Percentiles rank a stretch among this genome's conserved stretches.
These are phyloP conservation scores for Pyrenochaeta sp. DNA, from an alignment of 2,329 filamentous ascomycete genomes.

Conservation along the genomic window DNA sequence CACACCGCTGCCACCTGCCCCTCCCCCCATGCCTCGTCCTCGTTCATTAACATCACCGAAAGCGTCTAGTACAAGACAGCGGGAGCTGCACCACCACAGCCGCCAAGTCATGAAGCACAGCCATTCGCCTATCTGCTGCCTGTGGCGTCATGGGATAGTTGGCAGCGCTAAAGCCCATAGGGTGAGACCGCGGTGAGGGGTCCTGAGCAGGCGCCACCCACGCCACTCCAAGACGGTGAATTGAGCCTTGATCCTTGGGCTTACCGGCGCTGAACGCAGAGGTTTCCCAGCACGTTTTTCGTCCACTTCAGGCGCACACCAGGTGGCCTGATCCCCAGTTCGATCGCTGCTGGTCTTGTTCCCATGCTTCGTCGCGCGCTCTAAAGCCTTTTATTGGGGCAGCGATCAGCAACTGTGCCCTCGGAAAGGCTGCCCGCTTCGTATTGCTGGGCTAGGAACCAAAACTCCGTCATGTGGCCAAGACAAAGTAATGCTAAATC, in stretches of 20 bases:
- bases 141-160: conserved; percentile 42
- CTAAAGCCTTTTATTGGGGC: conserved; percentile 31
- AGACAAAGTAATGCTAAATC: conserved; percentile 20
- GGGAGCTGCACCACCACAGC: conserved; percentile 33
- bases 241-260: conserved; percentile 26
- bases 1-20: conserved; percentile 3
- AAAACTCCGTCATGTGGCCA: conserved; percentile 22
- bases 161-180: conserved; percentile 22
- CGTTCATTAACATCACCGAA: conserved; percentile 22
- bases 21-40: conserved; percentile 16
- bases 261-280: conserved; percentile 26
- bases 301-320: conserved; percentile 19
- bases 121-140: conserved; percentile 41
- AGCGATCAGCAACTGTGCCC: conserved; percentile 32
- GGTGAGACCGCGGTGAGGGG: conserved; percentile 26
- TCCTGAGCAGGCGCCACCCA: conserved; percentile 38
- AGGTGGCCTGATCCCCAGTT: conserved; percentile 28
- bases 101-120: conserved; percentile 37
- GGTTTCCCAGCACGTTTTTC: conserved; percentile 23
- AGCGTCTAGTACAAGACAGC: conserved; percentile 22
- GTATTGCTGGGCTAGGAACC: conserved; percentile 10
- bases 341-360: conserved; percentile 25
- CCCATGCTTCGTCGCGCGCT: conserved; percentile 34
- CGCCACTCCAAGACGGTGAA: conserved; percentile 36
- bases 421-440: conserved; percentile 12